Evolutionary conservation across 176 grass and related monocot species (phyloP), one percentile per base, ranked within the genome.

Genomic region (Tillandsia leiboldiana): DNA sequence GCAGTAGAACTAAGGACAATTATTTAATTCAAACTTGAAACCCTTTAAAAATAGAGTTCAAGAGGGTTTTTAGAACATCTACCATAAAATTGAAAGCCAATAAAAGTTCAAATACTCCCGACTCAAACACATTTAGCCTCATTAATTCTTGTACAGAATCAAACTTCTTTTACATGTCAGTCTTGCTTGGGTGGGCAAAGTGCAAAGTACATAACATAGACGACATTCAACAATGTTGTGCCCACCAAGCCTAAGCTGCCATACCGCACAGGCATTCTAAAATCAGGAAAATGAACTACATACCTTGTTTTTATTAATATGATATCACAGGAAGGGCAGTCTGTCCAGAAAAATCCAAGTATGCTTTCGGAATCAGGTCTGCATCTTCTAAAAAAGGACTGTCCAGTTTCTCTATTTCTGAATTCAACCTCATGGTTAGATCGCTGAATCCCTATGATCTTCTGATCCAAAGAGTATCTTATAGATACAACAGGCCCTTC

Each of bases 311-410:
- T 97, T 63, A 97, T 73, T 47, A 97, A 65, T 85, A 97, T 83
- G 28, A 92, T 71, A 81, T 97, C 93, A 77, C 93, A 97, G 57
- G 89, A 85, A 52, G 89, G 89, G 73, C 84, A 92, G 71, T 92
- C 93, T 69, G 93, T 92, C 93, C 93, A 97, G 82, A 97, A 90
- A 80, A 97, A 92, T 18, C 89, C 86, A 53, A 92, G 89, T 81
- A 92, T 82, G 53, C 81, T 89, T 81, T 97, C 89, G 59, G 88
- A 92, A 85, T 92, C 93, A 50, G 68, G 67, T 71, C 73, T 92
- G 79, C 84, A 87, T 72, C 90, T 92, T 65, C 68, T 81, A 78
- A 49, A 90, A 77, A 86, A 87, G 15, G 71, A 81, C 51, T 75
- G 65, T 28, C 86, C 82, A 63, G 81, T 85, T 87, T 97, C 93